phyloP scores from a whole-genome alignment of 768 basidiomycete species.

The Rhizopogon vulgaris region DNA sequence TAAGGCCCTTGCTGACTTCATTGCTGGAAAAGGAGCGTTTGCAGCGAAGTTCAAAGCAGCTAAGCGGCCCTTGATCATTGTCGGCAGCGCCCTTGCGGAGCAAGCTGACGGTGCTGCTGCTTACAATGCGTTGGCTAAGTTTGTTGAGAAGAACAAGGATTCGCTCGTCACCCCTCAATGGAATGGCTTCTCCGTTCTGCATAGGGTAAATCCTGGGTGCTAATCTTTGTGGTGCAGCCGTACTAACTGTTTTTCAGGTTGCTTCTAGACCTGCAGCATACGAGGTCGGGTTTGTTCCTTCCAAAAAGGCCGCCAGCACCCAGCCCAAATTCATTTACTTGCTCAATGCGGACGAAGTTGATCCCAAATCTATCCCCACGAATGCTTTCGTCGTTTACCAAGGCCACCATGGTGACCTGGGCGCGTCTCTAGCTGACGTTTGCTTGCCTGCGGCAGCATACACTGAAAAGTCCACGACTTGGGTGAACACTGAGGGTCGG shows the following conservation, averaged over 20 bases:
- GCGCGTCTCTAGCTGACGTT: slow-evolving; percentile 96
- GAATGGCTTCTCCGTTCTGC: slow-evolving; percentile 92
- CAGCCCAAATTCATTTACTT: slow-evolving; percentile 96
- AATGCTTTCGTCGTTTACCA: slow-evolving; percentile 98
- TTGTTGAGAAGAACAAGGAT: slow-evolving; percentile 71
- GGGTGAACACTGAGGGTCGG: slow-evolving; percentile 97
- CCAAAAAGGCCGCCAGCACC: slow-evolving; percentile 64
- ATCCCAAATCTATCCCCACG: slow-evolving; percentile 80
- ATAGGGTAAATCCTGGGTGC: slow-evolving; percentile 57
- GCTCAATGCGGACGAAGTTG: slow-evolving; percentile 91
- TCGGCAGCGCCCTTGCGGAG: slow-evolving; percentile 83
- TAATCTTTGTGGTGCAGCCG: neutral
- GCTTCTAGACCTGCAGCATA: slow-evolving; percentile 93
- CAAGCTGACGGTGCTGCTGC: slow-evolving; percentile 78
- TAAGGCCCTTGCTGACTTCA: slow-evolving; percentile 70
- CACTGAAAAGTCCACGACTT: slow-evolving; percentile 86
- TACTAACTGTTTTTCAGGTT: slow-evolving; percentile 38
- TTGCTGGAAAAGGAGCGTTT: slow-evolving; percentile 74
- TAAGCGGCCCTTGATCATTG: slow-evolving; percentile 87
- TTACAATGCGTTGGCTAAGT: slow-evolving; percentile 72
- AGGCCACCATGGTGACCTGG: slow-evolving; percentile 96
- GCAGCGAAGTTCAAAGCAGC: slow-evolving; percentile 83
- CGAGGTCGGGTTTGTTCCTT: slow-evolving; percentile 90
- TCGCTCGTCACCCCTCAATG: slow-evolving; percentile 82
- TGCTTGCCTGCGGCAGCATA: slow-evolving; percentile 90